phyloP scores from a whole-genome alignment of 2,329 filamentous ascomycete genomes.

The Cladosporium oxysporum region DNA sequence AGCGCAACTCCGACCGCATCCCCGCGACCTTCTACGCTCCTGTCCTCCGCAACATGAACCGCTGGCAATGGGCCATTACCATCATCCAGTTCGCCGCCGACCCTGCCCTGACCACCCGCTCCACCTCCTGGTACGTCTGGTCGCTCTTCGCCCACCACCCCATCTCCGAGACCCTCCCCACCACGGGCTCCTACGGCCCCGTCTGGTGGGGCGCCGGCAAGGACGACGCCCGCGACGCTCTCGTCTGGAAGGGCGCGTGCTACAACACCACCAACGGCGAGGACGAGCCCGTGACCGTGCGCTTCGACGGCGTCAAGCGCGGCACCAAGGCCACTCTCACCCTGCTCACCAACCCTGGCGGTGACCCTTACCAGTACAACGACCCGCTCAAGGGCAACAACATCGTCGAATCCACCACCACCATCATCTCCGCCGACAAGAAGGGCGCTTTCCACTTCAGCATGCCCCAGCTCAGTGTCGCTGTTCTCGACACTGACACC shows the following conservation, averaged over 20 bases:
- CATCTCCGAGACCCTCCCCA: slow-evolving; percentile 42
- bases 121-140: slow-evolving; percentile 26
- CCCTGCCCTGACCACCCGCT: slow-evolving; percentile 31
- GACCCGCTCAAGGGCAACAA: slow-evolving; percentile 44
- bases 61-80: slow-evolving; percentile 33
- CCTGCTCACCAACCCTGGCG: slow-evolving; percentile 41
- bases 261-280: slow-evolving; percentile 47
- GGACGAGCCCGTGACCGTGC: slow-evolving; percentile 38
- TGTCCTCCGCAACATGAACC: slow-evolving; percentile 28
- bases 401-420: slow-evolving; percentile 49
- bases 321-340: slow-evolving; percentile 42
- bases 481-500: slow-evolving; percentile 50
- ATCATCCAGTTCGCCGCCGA: slow-evolving; percentile 43
- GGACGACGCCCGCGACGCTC: slow-evolving; percentile 32
- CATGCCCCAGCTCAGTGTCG: slow-evolving; percentile 58
- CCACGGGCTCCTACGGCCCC: slow-evolving; percentile 35
- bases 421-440: slow-evolving; percentile 45
- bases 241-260: slow-evolving; percentile 47
- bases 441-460: slow-evolving; percentile 55
- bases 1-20: slow-evolving; percentile 62
- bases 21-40: slow-evolving; percentile 52
- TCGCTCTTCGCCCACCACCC: slow-evolving; percentile 34
- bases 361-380: slow-evolving; percentile 27
- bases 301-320: slow-evolving; percentile 37
- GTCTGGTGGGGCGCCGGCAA: slow-evolving; percentile 48